Evolutionary conservation across 228 moss, liverwort and hornwort species (phyloP).

Genomic region (Sphagnum magellanicum): DNA sequence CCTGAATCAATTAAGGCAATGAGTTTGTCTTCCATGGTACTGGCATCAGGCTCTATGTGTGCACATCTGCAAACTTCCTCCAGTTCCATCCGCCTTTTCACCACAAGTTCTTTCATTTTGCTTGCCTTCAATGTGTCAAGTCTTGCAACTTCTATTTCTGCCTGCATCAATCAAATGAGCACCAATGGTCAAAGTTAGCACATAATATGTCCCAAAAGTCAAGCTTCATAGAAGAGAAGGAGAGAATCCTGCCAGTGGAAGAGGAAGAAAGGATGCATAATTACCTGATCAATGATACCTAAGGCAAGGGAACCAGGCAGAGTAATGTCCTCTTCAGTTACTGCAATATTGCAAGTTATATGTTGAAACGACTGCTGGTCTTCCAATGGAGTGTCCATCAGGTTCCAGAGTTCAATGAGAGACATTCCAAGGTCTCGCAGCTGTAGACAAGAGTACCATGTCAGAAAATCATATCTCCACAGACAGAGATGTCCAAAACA

Average conservation of each 20-base stretch:
- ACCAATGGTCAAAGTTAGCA: not conserved
- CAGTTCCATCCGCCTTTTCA: slow-evolving; percentile 77
- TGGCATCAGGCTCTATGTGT: slow-evolving; percentile 78
- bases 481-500: too few relatives aligned
- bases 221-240: not conserved
- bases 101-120: slow-evolving; percentile 93
- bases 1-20: slow-evolving; percentile 79
- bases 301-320: slow-evolving; percentile 52
- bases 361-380: slow-evolving; percentile 74
- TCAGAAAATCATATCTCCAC: too few relatives aligned
- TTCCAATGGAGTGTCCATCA: slow-evolving; percentile 76
- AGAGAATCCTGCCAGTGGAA: not conserved
- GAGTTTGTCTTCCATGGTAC: slow-evolving; percentile 61
- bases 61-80: slow-evolving; percentile 77
- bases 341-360: slow-evolving; percentile 64
- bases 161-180: slow-evolving; percentile 24
- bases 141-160: slow-evolving; percentile 79
- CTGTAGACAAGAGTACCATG: slow-evolving; percentile 13
- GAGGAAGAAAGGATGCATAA: not conserved
- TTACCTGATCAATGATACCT: slow-evolving; percentile 75
- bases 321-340: slow-evolving; percentile 65
- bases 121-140: slow-evolving; percentile 65
- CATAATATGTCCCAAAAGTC: too few relatives aligned
- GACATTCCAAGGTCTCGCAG: slow-evolving; percentile 68
- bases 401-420: slow-evolving; percentile 81